Base-by-base conservation (phyloP, 305 asterid genomes). In the Ilex paraguariensis region DNA sequence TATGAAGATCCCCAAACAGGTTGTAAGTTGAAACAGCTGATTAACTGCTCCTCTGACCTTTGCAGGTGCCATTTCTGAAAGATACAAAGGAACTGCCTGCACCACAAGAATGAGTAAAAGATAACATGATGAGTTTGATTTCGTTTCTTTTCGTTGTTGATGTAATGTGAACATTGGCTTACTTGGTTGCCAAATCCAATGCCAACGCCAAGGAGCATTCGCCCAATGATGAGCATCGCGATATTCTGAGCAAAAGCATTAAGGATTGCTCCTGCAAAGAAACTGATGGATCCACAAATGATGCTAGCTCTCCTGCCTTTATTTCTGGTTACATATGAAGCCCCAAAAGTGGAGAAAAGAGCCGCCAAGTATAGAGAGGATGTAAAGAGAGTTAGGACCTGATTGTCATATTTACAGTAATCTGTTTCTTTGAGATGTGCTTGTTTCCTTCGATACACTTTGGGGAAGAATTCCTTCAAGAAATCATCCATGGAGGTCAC, bases 401-500 rank as follows among this genome's bases (percentile, higher is more conserved):
- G 88, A 64, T 65, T 70, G 63, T 86, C 88, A 60, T 81, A 86
- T 78, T 86, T 86, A 59, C 94, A 83, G 64, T 86, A 86, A 70
- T 86, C 88, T 9, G 94, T 88, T 79, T 82, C 88, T 5, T 63
- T 8, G 1, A 77, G 72, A 67, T 78, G 82, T 30, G 56, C 75
- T 1, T 88, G 90, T 65, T 84, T 86, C 61, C 90, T 80, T 4
- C 15, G 15, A 63, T 81, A 84, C 61, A 83, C 82, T 4, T 49
- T 21, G 0, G 90, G 94, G 76, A 86, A 86, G 67, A 86, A 83
- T 48, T 83, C 80, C 36, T 51, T 60, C 66, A 89, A 64, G 77
- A 89, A 89, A 67, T 86, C 93, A 53, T 89, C 96, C 96, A 89
- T 89, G n/a, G 92, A 80, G 40, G 95, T 89, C 64, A 89, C 96